Evolutionary conservation across 441 rosid genomes (phyloP).

Genomic region (Erodium moschatum): DNA sequence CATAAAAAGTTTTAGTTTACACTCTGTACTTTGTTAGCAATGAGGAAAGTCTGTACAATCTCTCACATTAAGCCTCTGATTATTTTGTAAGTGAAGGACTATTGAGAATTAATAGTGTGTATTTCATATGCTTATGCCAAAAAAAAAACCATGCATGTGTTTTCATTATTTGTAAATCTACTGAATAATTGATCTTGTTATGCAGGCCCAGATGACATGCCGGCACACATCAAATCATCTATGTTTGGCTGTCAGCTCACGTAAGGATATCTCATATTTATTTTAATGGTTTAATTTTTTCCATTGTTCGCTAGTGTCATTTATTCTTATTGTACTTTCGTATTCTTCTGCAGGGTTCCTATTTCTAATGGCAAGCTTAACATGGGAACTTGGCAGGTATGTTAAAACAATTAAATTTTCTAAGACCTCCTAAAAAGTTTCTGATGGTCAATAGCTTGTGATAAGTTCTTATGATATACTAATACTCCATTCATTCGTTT

Average conservation of each 20-base stretch:
- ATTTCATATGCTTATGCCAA: too few relatives aligned
- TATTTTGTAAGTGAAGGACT: too few relatives aligned
- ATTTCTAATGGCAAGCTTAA: slow-evolving; percentile 71
- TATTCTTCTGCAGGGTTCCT: slow-evolving; percentile 52
- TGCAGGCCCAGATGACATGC: slow-evolving; percentile 95
- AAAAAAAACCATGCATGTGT: too few relatives aligned
- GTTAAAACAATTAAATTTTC: not conserved
- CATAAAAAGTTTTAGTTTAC: too few relatives aligned
- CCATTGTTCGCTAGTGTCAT: not conserved
- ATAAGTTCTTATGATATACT: too few relatives aligned
- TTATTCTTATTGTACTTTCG: slow-evolving; percentile 3
- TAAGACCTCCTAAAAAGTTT: not conserved
- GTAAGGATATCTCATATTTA: slow-evolving; percentile 30
- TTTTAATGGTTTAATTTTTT: too few relatives aligned
- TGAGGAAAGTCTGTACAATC: too few relatives aligned
- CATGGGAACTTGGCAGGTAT: slow-evolving; percentile 96
- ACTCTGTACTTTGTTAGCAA: too few relatives aligned
- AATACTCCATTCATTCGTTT: too few relatives aligned
- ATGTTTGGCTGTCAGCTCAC: slow-evolving; percentile 79
- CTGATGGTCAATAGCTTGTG: not conserved
- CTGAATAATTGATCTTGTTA: slow-evolving; percentile 9
- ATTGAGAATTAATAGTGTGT: too few relatives aligned
- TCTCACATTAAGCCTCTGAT: too few relatives aligned
- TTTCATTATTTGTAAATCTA: too few relatives aligned
- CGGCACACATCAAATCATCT: slow-evolving; percentile 87